phyloP scores from a whole-genome alignment of 2,329 filamentous ascomycete species.

The Fusarium algeriense region DNA sequence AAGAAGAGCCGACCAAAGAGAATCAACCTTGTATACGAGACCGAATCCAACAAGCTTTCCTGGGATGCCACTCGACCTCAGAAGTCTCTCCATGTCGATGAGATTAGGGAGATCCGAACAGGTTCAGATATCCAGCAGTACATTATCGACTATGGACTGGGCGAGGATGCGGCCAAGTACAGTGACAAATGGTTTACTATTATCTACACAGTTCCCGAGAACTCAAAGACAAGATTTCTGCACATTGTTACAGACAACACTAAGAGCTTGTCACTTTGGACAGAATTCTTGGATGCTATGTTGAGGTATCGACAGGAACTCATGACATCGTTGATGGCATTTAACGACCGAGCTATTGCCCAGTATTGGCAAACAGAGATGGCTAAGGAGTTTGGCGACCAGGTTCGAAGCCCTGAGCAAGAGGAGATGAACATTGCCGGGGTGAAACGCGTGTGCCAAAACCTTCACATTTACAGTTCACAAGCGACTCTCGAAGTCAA shows the following conservation, averaged over 20 bases:
- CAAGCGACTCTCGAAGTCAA: conserved; percentile 77
- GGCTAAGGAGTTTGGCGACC: conserved; percentile 72
- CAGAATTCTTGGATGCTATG: conserved; percentile 83
- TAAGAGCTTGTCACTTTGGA: conserved; percentile 82
- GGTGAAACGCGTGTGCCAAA: conserved; percentile 86
- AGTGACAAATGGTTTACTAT: conserved; percentile 89
- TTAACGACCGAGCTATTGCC: conserved; percentile 83
- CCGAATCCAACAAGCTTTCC: conserved; percentile 85
- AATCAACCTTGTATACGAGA: conserved; percentile 79
- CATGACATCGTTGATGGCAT: conserved; percentile 90
- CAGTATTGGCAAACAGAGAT: conserved; percentile 91
- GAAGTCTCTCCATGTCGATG: conserved; percentile 93
- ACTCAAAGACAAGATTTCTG: conserved; percentile 85
- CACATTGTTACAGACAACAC: conserved; percentile 85
- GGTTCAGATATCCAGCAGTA: conserved; percentile 90
- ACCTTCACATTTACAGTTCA: conserved; percentile 91
- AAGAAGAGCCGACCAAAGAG: conserved; percentile 80
- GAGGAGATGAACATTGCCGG: conserved; percentile 82
- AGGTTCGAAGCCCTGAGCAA: conserved; percentile 64
- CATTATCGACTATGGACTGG: conserved; percentile 82
- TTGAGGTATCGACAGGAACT: conserved; percentile 88
- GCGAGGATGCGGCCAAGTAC: conserved; percentile 59
- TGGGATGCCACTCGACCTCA: conserved; percentile 85
- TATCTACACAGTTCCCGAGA: conserved; percentile 83
- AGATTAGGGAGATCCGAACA: conserved; percentile 90